phyloP scores from a whole-genome alignment of 1,139 yeast genomes.

The Sugiyamaella sp. region DNA sequence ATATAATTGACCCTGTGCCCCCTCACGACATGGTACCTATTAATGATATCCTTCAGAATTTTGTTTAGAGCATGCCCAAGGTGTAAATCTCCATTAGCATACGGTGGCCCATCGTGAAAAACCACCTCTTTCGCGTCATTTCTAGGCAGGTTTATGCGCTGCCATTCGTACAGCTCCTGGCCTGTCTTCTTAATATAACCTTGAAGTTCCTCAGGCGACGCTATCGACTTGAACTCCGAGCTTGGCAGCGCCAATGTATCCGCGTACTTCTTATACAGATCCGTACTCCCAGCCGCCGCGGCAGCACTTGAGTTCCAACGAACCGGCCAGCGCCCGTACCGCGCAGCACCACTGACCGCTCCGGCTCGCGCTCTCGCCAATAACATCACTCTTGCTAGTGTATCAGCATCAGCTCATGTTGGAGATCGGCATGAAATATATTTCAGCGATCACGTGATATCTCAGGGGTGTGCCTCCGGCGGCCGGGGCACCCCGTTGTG shows the following conservation, averaged over 20 bases:
- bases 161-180: conserved; percentile 50
- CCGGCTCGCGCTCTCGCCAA: not conserved
- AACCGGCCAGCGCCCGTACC: not conserved
- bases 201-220: conserved; percentile 41
- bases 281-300: not conserved
- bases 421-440: conserved; percentile 2
- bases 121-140: conserved; percentile 44
- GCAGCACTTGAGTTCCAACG: conserved; percentile 3
- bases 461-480: no score
- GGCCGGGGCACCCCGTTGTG: no score
- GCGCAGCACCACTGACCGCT: not conserved
- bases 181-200: conserved; percentile 43
- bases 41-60: conserved; percentile 80
- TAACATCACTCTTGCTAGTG: not conserved
- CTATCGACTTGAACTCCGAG: conserved; percentile 55
- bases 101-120: conserved; percentile 97
- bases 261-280: conserved; percentile 41
- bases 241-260: conserved; percentile 55
- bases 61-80: conserved; percentile 94
- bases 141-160: conserved; percentile 33
- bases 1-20: conserved; percentile 67
- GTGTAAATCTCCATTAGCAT: conserved; percentile 93
- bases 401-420: no score
- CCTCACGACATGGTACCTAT: conserved; percentile 65
- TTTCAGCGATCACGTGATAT: conserved; percentile 7